These are phyloP conservation scores for Acorus calamus DNA, from an alignment of 106 monocot species.

Conservation along the genomic window DNA sequence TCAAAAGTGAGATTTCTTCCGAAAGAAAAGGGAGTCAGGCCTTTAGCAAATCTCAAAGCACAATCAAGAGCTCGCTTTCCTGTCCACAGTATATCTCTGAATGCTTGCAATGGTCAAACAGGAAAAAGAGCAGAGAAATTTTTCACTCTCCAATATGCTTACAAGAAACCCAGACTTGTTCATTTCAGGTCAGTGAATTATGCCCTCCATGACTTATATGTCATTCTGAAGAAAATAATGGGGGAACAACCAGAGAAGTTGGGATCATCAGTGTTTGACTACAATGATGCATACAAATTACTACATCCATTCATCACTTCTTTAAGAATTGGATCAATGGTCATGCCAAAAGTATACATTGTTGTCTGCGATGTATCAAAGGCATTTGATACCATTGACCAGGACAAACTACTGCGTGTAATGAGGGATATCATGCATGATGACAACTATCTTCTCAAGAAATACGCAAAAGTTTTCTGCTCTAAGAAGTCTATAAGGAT, in stretches of 20 bases:
- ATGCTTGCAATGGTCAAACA: background rate
- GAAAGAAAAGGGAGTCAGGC: constrained; percentile 51
- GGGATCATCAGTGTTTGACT: constrained; percentile 88
- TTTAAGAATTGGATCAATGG: constrained; percentile 15
- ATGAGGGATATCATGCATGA: constrained; percentile 40
- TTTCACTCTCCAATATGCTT: background rate
- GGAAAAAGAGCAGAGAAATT: background rate
- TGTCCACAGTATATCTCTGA: background rate
- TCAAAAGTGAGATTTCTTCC: constrained; percentile 85
- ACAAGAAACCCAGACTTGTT: constrained; percentile 4
- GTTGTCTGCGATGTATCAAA: constrained; percentile 87
- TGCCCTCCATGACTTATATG: constrained; percentile 44
- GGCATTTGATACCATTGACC: constrained; percentile 86
- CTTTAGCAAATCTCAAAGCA: constrained; percentile 54
- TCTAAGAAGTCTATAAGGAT: constrained; percentile 21
- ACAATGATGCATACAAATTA: constrained; percentile 62
- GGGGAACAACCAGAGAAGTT: constrained; percentile 40
- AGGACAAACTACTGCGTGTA: constrained; percentile 49
- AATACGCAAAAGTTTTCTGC: constrained; percentile 33
- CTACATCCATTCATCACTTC: constrained; percentile 34
- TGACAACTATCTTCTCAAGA: constrained; percentile 42
- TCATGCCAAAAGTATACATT: constrained; percentile 49
- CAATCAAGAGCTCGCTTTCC: constrained; percentile 22
- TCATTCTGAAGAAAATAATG: constrained; percentile 44
- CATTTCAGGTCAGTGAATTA: constrained; percentile 49